A percentile compares a stretch with the other conserved stretches of the same genome.
Evolutionary conservation across 169 alveolate genomes (phyloP).

Genomic region (Plasmodium adleri): DNA sequence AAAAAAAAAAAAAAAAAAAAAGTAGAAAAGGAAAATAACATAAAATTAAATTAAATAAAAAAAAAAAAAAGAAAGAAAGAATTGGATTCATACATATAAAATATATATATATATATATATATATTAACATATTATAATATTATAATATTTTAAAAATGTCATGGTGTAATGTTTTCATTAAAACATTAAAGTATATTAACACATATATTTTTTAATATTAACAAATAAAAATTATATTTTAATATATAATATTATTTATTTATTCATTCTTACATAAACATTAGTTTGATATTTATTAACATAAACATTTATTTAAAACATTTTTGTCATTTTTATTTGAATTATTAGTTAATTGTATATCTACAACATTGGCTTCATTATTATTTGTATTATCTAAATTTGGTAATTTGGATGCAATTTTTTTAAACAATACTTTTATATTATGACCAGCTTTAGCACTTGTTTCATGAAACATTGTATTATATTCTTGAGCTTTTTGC

Average conservation of each 20-base stretch:
- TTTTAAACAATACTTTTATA: constrained; percentile 91
- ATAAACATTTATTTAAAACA: constrained; percentile 57
- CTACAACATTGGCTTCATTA: constrained; percentile 71
- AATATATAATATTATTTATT: too few relatives aligned
- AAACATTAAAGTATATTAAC: background rate
- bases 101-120: background rate
- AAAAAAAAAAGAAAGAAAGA: background rate
- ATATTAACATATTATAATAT: background rate
- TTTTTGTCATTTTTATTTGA: constrained; percentile 59
- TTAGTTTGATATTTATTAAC: constrained; percentile 28
- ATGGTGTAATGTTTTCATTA: too few relatives aligned
- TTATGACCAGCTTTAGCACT: constrained; percentile 98
- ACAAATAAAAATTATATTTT: constrained; percentile 1
- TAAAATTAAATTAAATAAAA: constrained; percentile 2
- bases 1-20: too few relatives aligned
- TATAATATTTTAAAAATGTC: background rate
- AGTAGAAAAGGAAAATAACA: too few relatives aligned
- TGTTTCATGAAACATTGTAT: constrained; percentile 95
- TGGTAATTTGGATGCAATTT: constrained; percentile 88
- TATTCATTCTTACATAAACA: constrained; percentile 18
- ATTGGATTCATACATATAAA: background rate
- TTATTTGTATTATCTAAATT: constrained; percentile 61
- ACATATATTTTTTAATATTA: constrained; percentile 5
- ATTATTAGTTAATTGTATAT: constrained; percentile 63
- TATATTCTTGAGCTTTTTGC: constrained; percentile 93